These are phyloP conservation scores for Jatropha podagrica DNA, from an alignment of 441 rosid species.

Conservation along the genomic window DNA sequence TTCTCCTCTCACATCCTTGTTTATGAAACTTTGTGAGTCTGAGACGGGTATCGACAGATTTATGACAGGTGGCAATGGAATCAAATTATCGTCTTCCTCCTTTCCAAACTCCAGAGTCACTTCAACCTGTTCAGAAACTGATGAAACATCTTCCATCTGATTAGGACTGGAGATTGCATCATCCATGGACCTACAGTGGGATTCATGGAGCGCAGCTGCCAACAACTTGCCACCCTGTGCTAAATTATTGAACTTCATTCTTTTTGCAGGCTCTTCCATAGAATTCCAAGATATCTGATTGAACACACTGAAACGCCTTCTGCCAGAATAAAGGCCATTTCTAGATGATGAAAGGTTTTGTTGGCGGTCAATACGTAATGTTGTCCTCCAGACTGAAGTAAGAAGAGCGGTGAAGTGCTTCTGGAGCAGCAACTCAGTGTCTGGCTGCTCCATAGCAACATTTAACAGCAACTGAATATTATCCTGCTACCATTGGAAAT, in stretches of 20 bases:
- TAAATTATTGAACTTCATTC: constrained; percentile 58
- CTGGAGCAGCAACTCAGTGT: constrained; percentile 88
- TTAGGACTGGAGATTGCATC: constrained; percentile 40
- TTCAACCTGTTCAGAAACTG: constrained; percentile 50
- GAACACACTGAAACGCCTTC: constrained; percentile 47
- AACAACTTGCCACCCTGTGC: constrained; percentile 53
- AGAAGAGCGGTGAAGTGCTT: constrained; percentile 88
- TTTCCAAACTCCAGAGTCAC: constrained; percentile 67
- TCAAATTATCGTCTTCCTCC: constrained; percentile 43
- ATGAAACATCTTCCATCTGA: constrained; percentile 44
- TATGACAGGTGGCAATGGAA: constrained; percentile 58
- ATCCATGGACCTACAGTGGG: constrained; percentile 37
- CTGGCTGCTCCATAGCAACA: constrained; percentile 75
- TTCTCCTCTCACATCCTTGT: constrained; percentile 37
- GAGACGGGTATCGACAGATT: constrained; percentile 56
- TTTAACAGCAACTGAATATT: constrained; percentile 67
- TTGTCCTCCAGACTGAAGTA: constrained; percentile 74
- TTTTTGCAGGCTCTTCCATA: constrained; percentile 43
- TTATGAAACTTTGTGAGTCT: constrained; percentile 31
- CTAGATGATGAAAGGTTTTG: constrained; percentile 39
- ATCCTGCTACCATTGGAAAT: constrained; percentile 60
- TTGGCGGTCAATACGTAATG: constrained; percentile 30
- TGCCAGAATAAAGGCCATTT: constrained; percentile 52
- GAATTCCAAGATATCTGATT: constrained; percentile 39
- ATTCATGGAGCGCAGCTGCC: constrained; percentile 71